Percentiles rank a stretch among this genome's conserved stretches.
phyloP scores from a whole-genome alignment of 192 early-diverging fungal species.

The Coemansia sp. region DNA sequence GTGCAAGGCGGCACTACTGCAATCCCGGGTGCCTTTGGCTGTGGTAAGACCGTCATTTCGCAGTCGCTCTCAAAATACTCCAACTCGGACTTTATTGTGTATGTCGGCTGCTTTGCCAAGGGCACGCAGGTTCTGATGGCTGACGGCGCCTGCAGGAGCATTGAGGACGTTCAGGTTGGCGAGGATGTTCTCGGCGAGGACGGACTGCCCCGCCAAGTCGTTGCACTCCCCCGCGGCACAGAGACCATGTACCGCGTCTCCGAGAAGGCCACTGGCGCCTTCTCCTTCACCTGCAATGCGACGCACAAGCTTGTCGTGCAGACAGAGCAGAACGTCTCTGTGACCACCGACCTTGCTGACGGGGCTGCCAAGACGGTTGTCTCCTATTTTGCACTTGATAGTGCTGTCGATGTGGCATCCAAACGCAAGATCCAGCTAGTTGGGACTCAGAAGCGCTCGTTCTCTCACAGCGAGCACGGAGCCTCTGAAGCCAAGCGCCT shows the following conservation, averaged over 20 bases:
- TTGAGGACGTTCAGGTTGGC: slow-evolving; percentile 37
- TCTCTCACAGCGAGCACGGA: slow-evolving; percentile 15
- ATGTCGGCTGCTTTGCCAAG: slow-evolving; percentile 78
- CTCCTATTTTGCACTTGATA: slow-evolving; percentile 27
- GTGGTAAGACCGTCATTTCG: slow-evolving; percentile 99
- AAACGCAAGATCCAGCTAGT: slow-evolving; percentile 24
- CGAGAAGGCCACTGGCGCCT: slow-evolving; percentile 14
- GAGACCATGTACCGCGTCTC: slow-evolving; percentile 45
- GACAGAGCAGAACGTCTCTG: slow-evolving; percentile 23
- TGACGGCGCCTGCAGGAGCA: slow-evolving; percentile 22
- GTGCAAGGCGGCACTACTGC: slow-evolving; percentile 99
- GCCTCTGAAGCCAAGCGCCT: slow-evolving; percentile 11
- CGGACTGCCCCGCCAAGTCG: slow-evolving; percentile 41
- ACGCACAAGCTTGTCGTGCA: slow-evolving; percentile 40
- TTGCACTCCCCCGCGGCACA: slow-evolving; percentile 41
- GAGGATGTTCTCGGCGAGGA: slow-evolving; percentile 49
- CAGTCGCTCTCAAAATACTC: slow-evolving; percentile 99
- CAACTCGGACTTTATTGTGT: slow-evolving; percentile 99
- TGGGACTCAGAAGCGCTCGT: slow-evolving; percentile 8
- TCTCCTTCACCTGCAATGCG: slow-evolving; percentile 39
- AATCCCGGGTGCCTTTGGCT: slow-evolving; percentile 99
- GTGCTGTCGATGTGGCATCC: slow-evolving; percentile 5
- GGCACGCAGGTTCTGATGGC: slow-evolving; percentile 68
- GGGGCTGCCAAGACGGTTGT: slow-evolving; percentile 16
- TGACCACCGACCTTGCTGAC: background rate